Evolutionary conservation across 2,329 filamentous ascomycete species (phyloP), one percentile per base, ranked within the genome.

Genomic region (Hymenotorrendiella dingleyae): DNA sequence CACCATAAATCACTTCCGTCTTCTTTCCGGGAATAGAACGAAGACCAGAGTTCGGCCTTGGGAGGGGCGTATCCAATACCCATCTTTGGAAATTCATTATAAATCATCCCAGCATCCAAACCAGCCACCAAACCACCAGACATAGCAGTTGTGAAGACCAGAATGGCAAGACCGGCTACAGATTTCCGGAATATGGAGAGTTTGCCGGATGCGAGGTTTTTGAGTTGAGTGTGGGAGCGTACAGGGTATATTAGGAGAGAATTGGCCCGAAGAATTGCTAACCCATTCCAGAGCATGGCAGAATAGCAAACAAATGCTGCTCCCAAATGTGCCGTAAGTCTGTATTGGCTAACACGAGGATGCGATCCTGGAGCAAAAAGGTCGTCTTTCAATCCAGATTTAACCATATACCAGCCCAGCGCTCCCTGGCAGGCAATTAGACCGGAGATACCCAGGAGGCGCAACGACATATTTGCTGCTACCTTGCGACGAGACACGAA

Each of bases 321-420:
- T 24, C 84, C 88, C 9, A 98, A 74, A 64, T 98, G 93, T 7
- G 90, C 79, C 4, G 91, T 84, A 43, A 98, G 75, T 39, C 93
- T 81, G 68, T 98, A 98, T 67, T 98, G 93, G 49, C 84, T 91
- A 37, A 98, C 93, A 46, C 93, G 81, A 0, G 93, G 93, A 64
- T 95, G 88, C 43, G 83, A 85, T 10, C 90, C 93, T 2, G 87
- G 84, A 16, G 86, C 86, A 61, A 98, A 96, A 21, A 98, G 76
- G 63, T 98, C 93, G 62, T 97, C 93, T 63, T 91, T 94, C 49
- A 98, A 73, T 2, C 93, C 93, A 9, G 86, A 94, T 67, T 94
- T 94, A 55, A 98, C 93, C 93, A 98, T 98, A 89, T 93, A 98
- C 93, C 93, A 98, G 42, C 93, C 93, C 51, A 98, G 82, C 58